Evolutionary conservation across 441 rosid species (phyloP), one percentile per base, ranked within the genome.

Genomic region (Erysimum cheiri): DNA sequence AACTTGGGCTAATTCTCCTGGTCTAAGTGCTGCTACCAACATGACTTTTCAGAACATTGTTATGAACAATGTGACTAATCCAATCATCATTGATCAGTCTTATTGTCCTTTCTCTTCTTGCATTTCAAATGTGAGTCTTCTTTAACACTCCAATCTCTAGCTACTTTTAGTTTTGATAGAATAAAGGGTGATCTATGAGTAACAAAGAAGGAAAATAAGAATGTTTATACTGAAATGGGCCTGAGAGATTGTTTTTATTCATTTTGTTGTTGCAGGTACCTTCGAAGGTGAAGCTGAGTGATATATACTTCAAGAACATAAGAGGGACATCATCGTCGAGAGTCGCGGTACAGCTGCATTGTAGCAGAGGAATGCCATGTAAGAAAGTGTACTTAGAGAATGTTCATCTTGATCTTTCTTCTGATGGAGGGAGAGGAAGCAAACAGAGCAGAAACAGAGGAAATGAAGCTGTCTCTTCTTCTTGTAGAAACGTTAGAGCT

Each of bases 291-390:
- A 86, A 83, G 67, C 73, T 89, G 32, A 67, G 75, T 41, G 88
- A 85, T 36, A 53, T 87, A n/a, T 77, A 69, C 4, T 89, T 76
- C 71, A 78, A 65, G 32, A 78, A 87, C 63, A 84, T 87, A 9
- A 75, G 84, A 84, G 96, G 92, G 14, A 82, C 86, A 6, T 84
- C 92, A 13, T 77, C 39, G 0, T 68, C 90, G 1, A 29, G 52
- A 6, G 60, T 72, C 0, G 90, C 91, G 0, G 85, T 85, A 11
- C 57, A 40, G 33, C 65, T 87, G 19, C 50, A 70, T 4, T 89
- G 92, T 67, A 89, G 89, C 64, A 40, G 57, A 32, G 57, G 14
- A 2, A 63, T 72, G 14, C 89, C 90, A 13, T 89, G 91, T 76
- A 69, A 69, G 36, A 84, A 85, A 43, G 67, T 87, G 8, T 73